These are phyloP conservation scores for Phytophthora sp. DNA, from an alignment of 352 stramenopile species.

Conservation along the genomic window DNA sequence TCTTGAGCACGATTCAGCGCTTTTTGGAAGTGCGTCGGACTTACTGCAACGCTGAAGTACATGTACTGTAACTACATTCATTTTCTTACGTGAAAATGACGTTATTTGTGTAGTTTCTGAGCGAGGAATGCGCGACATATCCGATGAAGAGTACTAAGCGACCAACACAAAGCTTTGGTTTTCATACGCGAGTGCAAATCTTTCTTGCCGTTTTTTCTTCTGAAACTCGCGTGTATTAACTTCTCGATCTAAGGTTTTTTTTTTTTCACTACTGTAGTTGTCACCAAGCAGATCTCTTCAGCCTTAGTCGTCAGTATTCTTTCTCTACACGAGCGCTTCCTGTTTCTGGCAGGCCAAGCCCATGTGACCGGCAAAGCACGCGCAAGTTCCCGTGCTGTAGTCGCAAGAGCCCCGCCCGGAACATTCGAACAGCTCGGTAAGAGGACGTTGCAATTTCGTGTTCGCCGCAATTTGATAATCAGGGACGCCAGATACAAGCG, in stretches of 20 bases:
- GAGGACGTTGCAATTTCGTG: slow-evolving; percentile 28
- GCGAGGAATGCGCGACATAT: slow-evolving; percentile 31
- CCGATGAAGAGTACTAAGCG: slow-evolving; percentile 29
- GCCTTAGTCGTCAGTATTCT: no score
- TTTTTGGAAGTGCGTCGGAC: slow-evolving; percentile 51
- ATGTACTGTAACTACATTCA: no score
- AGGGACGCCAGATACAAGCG: no score
- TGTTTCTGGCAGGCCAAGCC: slow-evolving; percentile 76
- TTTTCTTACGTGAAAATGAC: not conserved
- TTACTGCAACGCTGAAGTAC: no score
- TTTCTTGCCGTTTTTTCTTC: no score
- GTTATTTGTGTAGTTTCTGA: slow-evolving; percentile 29
- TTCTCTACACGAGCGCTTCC: slow-evolving; percentile 31
- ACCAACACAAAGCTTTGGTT: no score
- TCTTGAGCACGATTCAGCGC: slow-evolving; percentile 38
- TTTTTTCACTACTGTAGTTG: no score
- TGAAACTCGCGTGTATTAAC: no score
- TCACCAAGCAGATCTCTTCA: no score
- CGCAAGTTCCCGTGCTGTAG: slow-evolving; percentile 54
- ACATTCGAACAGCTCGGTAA: slow-evolving; percentile 65
- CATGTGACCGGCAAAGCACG: slow-evolving; percentile 78
- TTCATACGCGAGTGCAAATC: no score
- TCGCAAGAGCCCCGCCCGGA: slow-evolving; percentile 70
- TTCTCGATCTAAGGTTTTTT: no score
- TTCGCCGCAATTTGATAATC: no score